Base-by-base conservation (phyloP, 257 asterid species). In the Cruciata laevipes region DNA sequence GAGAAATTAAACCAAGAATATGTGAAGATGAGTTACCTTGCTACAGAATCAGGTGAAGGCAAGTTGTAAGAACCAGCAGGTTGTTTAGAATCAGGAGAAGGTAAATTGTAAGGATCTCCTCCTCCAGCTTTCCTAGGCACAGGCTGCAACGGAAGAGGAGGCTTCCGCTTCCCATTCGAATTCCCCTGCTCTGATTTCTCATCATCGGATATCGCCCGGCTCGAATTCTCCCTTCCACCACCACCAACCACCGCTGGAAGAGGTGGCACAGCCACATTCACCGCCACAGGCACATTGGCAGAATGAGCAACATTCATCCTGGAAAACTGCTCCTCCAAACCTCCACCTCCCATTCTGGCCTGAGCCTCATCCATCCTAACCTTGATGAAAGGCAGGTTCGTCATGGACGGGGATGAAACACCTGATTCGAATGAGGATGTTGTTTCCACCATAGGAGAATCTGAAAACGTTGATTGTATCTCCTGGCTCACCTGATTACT, bases 1-100 rank as follows among this genome's bases (percentile, higher is more conserved):
- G 49, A 10, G 17, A 40, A 40, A 40, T 37, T 7, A 7, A 12
- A 42, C 18, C 14, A 61, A 51, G 20, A 63, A 49, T 27, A 47
- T 21, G 40, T 5, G 32, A 27, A 18, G 2, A 47, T 31, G 20
- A 31, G 11, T 25, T 79, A 88, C 96, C 96, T 86, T 18, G 88
- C 83, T 21, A 86, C 89, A 31, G 96, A 89, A 69, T 89, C 96
- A 5, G 94, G 96, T 17, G 94, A 88, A 27, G 80, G 84, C 82
- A 83, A 78, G 78, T 59, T 86, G 84, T 78, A 78, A 33, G 20
- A 14, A 47, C 81, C 82, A 7, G 77, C 84, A 21, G 86, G 78
- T 61, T 83, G 84, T 78, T 83, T 88, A 0, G 96, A 88, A 74
- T 86, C 94, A 3, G 94, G 94, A 31, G 91, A 88, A 11, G 94